Conservation (phyloP, 2,329 filamentous ascomycete genomes). For the Ploettnerulaceae sp. region DNA sequence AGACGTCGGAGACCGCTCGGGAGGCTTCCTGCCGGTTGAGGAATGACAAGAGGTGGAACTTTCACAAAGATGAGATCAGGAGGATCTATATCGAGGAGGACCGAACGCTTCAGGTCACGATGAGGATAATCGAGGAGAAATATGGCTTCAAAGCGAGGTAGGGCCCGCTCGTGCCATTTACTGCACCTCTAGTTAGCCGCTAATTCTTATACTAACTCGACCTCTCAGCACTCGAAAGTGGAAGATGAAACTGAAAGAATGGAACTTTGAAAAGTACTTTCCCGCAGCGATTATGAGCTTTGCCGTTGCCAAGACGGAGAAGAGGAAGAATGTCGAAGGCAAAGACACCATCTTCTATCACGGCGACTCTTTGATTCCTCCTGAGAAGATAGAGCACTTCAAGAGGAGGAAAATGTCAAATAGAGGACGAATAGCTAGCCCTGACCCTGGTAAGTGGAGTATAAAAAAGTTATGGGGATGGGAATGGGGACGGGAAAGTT, state of each 20-base stretch:
- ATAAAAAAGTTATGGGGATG: neutral
- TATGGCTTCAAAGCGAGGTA: conserved; percentile 15
- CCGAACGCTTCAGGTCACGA: conserved; percentile 12
- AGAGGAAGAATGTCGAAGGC: conserved; percentile 5
- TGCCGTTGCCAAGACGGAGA: conserved; percentile 9
- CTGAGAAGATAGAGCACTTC: conserved; percentile 10
- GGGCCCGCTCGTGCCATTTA: neutral
- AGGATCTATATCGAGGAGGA: conserved; percentile 11
- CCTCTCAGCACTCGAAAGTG: conserved; percentile 5
- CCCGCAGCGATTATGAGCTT: conserved; percentile 8
- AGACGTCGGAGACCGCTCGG: conserved; percentile 9
- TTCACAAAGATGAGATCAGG: conserved; percentile 10
- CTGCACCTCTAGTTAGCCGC: neutral
- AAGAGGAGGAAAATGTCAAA: conserved; percentile 9
- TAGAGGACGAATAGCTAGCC: conserved; percentile 2
- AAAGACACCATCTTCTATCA: conserved; percentile 10
- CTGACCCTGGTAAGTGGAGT: conserved; percentile 4
- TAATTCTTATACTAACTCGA: neutral
- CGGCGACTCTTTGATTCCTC: conserved; percentile 6
- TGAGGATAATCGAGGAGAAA: conserved; percentile 6
- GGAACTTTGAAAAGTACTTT: conserved; percentile 12
- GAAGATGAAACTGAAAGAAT: conserved; percentile 11
- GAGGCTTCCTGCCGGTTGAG: conserved; percentile 9
- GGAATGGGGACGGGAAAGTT: no score
- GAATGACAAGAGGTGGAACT: conserved; percentile 17